A percentile compares a stretch with the other conserved stretches of the same genome.
Conservation (phyloP, 495 filamentous ascomycete species). For the Halenospora varia region DNA sequence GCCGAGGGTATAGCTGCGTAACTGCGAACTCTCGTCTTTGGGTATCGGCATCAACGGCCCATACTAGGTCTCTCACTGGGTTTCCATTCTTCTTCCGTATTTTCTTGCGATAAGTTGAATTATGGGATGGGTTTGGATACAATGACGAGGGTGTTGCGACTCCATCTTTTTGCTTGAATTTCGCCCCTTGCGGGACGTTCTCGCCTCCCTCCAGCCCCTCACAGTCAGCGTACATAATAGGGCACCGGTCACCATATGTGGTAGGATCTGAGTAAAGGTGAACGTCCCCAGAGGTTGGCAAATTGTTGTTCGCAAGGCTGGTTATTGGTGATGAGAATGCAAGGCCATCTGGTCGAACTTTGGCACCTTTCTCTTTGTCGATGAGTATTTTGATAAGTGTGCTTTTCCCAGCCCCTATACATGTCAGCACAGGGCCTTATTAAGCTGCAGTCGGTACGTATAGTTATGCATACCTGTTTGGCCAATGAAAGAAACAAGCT, state of each 20-base stretch:
- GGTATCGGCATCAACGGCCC: not conserved
- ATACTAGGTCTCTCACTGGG: not conserved
- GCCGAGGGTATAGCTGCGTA: slow-evolving; percentile 43
- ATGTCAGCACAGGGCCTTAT: not conserved
- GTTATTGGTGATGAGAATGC: not conserved
- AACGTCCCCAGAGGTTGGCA: slow-evolving; percentile 38
- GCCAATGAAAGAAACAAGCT: slow-evolving; percentile 17
- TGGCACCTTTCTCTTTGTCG: not conserved
- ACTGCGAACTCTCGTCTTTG: slow-evolving; percentile 26
- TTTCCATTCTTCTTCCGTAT: not conserved
- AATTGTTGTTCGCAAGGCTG: not conserved
- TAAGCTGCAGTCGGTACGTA: not conserved
- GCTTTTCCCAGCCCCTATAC: slow-evolving; percentile 12
- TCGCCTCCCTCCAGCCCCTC: slow-evolving; percentile 51
- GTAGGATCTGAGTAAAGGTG: slow-evolving; percentile 59
- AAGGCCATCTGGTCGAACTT: not conserved
- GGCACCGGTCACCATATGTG: slow-evolving; percentile 34
- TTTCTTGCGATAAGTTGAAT: not conserved
- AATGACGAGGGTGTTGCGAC: too few relatives aligned
- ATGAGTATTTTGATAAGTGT: slow-evolving; percentile 15
- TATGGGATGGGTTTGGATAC: too few relatives aligned
- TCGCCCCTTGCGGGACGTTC: slow-evolving; percentile 7
- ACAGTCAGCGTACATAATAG: slow-evolving; percentile 53
- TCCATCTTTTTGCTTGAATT: not conserved
- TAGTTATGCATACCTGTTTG: slow-evolving; percentile 4